Conservation (phyloP, 306 rosid genomes). For the Malus orientalis region DNA sequence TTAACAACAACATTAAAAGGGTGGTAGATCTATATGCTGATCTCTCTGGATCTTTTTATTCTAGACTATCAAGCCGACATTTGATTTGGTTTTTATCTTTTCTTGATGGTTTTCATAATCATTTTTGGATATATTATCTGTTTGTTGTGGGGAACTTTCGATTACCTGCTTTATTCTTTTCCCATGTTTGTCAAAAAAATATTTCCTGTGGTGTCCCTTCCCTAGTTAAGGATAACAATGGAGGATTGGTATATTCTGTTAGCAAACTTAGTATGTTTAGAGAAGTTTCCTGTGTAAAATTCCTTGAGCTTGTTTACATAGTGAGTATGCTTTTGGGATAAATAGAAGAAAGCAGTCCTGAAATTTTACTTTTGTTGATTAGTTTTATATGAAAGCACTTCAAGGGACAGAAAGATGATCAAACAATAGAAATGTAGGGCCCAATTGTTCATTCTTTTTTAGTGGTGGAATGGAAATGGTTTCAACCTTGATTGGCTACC, state of each 20-base stretch:
- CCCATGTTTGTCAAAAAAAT: slow-evolving; percentile 27
- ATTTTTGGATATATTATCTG: slow-evolving; percentile 6
- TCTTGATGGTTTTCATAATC: background rate
- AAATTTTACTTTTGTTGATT: slow-evolving; percentile 15
- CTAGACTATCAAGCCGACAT: slow-evolving; percentile 1
- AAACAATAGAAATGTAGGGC: background rate
- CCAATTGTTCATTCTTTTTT: background rate
- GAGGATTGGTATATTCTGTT: slow-evolving; percentile 20
- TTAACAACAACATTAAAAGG: slow-evolving; percentile 80
- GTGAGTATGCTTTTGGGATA: slow-evolving; percentile 12
- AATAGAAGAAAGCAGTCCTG: background rate
- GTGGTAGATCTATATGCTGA: slow-evolving; percentile 91
- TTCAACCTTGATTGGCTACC: background rate
- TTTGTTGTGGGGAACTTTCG: slow-evolving; percentile 15
- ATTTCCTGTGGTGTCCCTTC: background rate
- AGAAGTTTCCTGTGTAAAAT: background rate
- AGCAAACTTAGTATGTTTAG: background rate
- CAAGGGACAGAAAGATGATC: slow-evolving; percentile 14
- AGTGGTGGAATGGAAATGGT: slow-evolving; percentile 6
- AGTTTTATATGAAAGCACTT: slow-evolving; percentile 13
- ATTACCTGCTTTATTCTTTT: slow-evolving; percentile 21
- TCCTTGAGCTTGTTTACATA: background rate
- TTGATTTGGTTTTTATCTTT: background rate
- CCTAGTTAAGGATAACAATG: slow-evolving; percentile 6
- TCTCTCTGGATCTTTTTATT: slow-evolving; percentile 35